phyloP scores from a whole-genome alignment of 2,329 filamentous ascomycete genomes.

The Pestalotiopsis sp. region DNA sequence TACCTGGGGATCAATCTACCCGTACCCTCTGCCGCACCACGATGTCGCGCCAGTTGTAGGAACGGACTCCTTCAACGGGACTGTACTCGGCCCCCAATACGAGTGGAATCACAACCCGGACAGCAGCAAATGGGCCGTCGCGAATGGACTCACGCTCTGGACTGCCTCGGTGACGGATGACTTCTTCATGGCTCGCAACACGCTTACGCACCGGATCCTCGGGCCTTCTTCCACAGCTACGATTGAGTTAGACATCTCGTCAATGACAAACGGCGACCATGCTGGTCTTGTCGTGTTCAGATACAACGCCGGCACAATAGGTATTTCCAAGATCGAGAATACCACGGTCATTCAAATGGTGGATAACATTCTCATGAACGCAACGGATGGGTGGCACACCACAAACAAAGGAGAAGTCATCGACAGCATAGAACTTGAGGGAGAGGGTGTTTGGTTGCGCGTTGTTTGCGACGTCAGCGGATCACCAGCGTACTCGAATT shows the following conservation, averaged over 20 bases:
- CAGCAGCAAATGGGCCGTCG: constrained; percentile 43
- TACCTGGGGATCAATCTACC: constrained; percentile 50
- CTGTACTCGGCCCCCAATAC: constrained; percentile 47
- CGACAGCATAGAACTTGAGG: constrained; percentile 30
- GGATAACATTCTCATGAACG: constrained; percentile 41
- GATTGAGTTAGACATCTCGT: constrained; percentile 48
- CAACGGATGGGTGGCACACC: constrained; percentile 25
- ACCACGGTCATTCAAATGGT: constrained; percentile 34
- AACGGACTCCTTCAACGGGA: constrained; percentile 48
- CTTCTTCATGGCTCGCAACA: constrained; percentile 49
- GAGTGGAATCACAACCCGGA: constrained; percentile 69
- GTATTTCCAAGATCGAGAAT: constrained; percentile 41
- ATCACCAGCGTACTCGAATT: constrained; percentile 27
- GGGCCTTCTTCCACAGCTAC: constrained; percentile 51
- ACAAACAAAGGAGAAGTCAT: constrained; percentile 31
- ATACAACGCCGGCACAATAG: constrained; percentile 55
- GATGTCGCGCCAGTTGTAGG: constrained; percentile 33
- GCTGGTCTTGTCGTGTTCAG: constrained; percentile 56
- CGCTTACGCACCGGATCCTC: constrained; percentile 48
- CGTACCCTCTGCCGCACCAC: constrained; percentile 34
- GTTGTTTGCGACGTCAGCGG: constrained; percentile 37
- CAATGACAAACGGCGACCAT: constrained; percentile 54
- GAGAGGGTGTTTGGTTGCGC: constrained; percentile 39
- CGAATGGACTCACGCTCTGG: constrained; percentile 46
- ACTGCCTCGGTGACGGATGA: constrained; percentile 56